A percentile compares a stretch with the other conserved stretches of the same genome.
phyloP scores from a whole-genome alignment of 139 green algal genomes.

The Edaphochlamys debaryana region DNA sequence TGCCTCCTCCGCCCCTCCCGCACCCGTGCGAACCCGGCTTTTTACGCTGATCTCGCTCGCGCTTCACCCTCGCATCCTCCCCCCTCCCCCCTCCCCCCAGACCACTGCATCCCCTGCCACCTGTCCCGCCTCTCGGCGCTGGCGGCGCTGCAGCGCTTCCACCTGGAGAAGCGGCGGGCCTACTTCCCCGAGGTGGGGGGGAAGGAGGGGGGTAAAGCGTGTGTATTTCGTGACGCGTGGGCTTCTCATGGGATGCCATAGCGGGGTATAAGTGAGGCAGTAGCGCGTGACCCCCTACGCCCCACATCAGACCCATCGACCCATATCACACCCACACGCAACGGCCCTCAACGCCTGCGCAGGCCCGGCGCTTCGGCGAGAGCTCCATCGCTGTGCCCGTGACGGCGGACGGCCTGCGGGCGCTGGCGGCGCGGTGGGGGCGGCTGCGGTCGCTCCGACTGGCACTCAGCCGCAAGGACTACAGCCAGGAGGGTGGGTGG shows the following conservation, averaged over 20 bases:
- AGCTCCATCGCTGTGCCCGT: constrained; percentile 35
- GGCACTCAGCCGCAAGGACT: constrained; percentile 31
- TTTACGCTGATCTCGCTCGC: no score
- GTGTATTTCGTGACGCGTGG: no score
- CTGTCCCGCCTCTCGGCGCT: constrained; percentile 16
- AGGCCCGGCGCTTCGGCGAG: constrained; percentile 34
- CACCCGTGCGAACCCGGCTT: no score
- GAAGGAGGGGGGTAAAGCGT: neutral
- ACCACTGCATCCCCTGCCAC: constrained; percentile 41
- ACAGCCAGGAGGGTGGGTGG: constrained; percentile 21
- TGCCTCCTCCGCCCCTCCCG: no score
- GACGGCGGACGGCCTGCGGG: constrained; percentile 12
- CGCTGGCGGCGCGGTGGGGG: constrained; percentile 10
- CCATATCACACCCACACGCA: no score
- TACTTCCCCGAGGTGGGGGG: constrained; percentile 34
- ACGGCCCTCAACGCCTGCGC: no score
- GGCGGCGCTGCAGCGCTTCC: constrained; percentile 32
- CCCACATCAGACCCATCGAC: no score
- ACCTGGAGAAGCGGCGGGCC: constrained; percentile 31
- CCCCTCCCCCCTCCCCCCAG: no score
- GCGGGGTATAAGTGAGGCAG: no score
- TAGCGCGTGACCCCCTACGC: no score
- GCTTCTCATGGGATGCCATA: no score
- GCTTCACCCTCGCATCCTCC: no score
- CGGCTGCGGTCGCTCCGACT: constrained; percentile 28